Percentiles rank a stretch among this genome's conserved stretches.
phyloP scores from a whole-genome alignment of 441 rosid genomes.

The Erodium moschatum region DNA sequence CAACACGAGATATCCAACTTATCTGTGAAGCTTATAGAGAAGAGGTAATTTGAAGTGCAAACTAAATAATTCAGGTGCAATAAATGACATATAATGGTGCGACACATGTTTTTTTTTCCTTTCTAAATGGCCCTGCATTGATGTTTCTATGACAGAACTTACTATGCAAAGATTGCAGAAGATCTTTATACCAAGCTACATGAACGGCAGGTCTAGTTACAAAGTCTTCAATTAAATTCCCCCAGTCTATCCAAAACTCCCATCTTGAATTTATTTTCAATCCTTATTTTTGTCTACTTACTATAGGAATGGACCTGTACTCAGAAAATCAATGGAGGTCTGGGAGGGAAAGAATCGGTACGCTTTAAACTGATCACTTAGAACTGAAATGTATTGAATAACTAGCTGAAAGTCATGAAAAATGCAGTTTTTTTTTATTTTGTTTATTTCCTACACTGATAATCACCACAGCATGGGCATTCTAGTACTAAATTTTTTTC shows the following conservation, averaged over 20 bases:
- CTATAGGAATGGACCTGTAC: conserved; percentile 48
- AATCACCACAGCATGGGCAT: conserved; percentile 9
- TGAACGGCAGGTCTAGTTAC: conserved; percentile 46
- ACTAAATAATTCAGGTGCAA: conserved; percentile 15
- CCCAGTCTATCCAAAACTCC: not conserved
- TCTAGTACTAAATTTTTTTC: conserved; percentile 24
- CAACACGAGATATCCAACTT: conserved; percentile 43
- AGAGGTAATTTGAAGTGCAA: conserved; percentile 37
- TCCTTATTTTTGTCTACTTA: conserved; percentile 15
- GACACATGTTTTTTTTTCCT: conserved; percentile 18
- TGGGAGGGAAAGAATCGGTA: conserved; percentile 35
- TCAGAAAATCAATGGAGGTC: conserved; percentile 17
- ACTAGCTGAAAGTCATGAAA: not conserved
- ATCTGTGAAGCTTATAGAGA: conserved; percentile 37
- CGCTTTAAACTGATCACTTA: conserved; percentile 5
- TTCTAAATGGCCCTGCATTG: not conserved
- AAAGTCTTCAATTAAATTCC: conserved; percentile 14
- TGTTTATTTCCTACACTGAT: conserved; percentile 6
- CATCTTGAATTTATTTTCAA: conserved; percentile 9
- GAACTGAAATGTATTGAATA: not conserved
- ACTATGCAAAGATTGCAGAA: conserved; percentile 44
- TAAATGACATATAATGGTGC: not conserved
- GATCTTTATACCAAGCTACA: conserved; percentile 40
- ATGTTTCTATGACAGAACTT: conserved; percentile 31
- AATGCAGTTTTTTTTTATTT: not conserved